Evolutionary conservation across 129 eudicot species (phyloP).

Genomic region (Flaveria robusta): DNA sequence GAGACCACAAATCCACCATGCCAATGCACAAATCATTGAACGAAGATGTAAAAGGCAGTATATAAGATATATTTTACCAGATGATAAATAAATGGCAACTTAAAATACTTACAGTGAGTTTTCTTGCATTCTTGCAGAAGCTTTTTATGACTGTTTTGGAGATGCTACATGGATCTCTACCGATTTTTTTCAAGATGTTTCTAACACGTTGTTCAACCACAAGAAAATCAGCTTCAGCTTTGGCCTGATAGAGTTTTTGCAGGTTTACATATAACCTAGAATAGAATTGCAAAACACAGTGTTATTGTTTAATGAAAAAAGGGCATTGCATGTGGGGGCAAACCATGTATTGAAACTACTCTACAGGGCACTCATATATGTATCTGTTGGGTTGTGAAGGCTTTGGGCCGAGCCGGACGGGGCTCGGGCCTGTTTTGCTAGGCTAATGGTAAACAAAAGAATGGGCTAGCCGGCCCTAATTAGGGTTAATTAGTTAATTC

Average conservation of each 20-base stretch:
- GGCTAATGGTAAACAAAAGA: no score
- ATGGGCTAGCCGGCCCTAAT: no score
- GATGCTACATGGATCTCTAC: conserved; percentile 82
- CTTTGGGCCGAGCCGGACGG: no score
- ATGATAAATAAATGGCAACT: neutral
- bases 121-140: conserved; percentile 94
- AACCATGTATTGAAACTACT: neutral
- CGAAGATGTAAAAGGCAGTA: conserved; percentile 12
- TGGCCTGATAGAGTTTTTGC: conserved; percentile 91
- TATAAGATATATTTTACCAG: neutral
- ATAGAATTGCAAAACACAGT: conserved; percentile 23
- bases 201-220: conserved; percentile 70
- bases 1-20: neutral
- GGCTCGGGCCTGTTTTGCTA: no score
- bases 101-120: conserved; percentile 64
- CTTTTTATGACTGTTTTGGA: conserved; percentile 64
- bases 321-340: neutral
- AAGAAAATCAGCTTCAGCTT: conserved; percentile 92
- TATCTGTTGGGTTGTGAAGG: no score
- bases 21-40: conserved; percentile 11
- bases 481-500: no score
- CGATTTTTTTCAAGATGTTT: conserved; percentile 68
- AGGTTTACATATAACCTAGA: conserved; percentile 81
- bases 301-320: conserved; percentile 12
- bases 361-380: neutral